Conservation (phyloP, 176 grass and related monocot species). For the Aegilops speltoides region DNA sequence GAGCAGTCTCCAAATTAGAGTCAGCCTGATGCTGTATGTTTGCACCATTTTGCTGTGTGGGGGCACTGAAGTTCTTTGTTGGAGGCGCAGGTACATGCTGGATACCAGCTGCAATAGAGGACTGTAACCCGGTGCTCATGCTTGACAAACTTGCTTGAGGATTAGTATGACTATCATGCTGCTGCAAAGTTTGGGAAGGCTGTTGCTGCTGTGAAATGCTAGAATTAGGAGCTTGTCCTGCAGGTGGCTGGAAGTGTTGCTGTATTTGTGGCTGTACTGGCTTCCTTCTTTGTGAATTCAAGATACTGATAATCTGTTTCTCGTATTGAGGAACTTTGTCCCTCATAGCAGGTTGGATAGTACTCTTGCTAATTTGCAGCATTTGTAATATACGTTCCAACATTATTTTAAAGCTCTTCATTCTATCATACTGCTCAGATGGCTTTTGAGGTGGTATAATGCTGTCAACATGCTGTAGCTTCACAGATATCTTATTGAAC, state of each 20-base stretch:
- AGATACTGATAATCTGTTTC: constrained; percentile 67
- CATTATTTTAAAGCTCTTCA: constrained; percentile 61
- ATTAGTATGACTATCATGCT: constrained; percentile 68
- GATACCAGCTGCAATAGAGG: constrained; percentile 41
- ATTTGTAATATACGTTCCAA: constrained; percentile 63
- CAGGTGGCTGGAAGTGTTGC: constrained; percentile 57
- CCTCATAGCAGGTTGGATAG: constrained; percentile 53
- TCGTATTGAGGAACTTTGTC: constrained; percentile 65
- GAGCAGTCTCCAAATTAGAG: constrained; percentile 54
- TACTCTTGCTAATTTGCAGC: constrained; percentile 54
- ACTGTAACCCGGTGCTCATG: constrained; percentile 52
- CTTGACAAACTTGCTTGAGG: constrained; percentile 58
- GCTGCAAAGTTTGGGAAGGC: constrained; percentile 58
- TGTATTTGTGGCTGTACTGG: constrained; percentile 49
- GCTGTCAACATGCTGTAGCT: constrained; percentile 71
- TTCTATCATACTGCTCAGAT: constrained; percentile 74
- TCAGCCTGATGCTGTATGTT: constrained; percentile 49
- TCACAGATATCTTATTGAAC: constrained; percentile 61
- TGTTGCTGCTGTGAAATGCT: constrained; percentile 65
- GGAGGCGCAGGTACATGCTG: constrained; percentile 61
- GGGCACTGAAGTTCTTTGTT: constrained; percentile 63
- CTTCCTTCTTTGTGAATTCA: constrained; percentile 66
- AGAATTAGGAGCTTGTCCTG: constrained; percentile 58
- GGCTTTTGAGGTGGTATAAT: constrained; percentile 42
- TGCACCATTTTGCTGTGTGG: constrained; percentile 66